Evolutionary conservation across 768 basidiomycete species (phyloP).

Genomic region (Boletus subcaerulescens): DNA sequence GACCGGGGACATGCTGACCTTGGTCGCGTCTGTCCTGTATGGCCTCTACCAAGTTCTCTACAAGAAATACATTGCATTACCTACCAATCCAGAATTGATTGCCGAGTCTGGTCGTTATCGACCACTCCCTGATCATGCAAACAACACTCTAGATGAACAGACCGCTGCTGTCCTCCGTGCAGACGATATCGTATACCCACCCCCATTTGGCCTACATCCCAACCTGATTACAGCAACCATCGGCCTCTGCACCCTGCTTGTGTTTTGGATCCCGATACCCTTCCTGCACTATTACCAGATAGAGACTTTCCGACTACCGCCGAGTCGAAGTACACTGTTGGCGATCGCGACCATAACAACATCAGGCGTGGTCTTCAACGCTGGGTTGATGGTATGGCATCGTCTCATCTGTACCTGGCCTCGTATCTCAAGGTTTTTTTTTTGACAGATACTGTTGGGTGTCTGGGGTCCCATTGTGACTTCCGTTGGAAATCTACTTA

Average conservation of each 20-base stretch:
- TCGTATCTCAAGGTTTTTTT: conserved; percentile 4
- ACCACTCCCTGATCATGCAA: conserved; percentile 40
- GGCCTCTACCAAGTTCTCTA: conserved; percentile 83
- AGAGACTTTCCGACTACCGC: conserved; percentile 68
- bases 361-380: conserved; percentile 77
- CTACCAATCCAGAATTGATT: conserved; percentile 55
- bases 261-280: conserved; percentile 79
- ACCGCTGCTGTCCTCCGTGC: conserved; percentile 12
- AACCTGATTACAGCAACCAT: conserved; percentile 78
- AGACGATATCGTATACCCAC: conserved; percentile 46
- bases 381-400: conserved; percentile 72
- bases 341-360: conserved; percentile 67
- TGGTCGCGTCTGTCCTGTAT: conserved; percentile 68
- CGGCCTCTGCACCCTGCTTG: conserved; percentile 69
- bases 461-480: conserved; percentile 86
- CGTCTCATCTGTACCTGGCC: neutral
- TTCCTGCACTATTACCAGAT: conserved; percentile 63
- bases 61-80: conserved; percentile 73
- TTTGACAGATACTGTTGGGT: conserved; percentile 66
- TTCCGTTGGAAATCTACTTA: conserved; percentile 91
- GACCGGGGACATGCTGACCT: conserved; percentile 70
- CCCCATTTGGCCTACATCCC: conserved; percentile 82
- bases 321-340: conserved; percentile 40
- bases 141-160: conserved; percentile 25
- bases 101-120: conserved; percentile 42